These are phyloP conservation scores for Lentinula sp. DNA, from an alignment of 768 basidiomycete species.

Conservation along the genomic window DNA sequence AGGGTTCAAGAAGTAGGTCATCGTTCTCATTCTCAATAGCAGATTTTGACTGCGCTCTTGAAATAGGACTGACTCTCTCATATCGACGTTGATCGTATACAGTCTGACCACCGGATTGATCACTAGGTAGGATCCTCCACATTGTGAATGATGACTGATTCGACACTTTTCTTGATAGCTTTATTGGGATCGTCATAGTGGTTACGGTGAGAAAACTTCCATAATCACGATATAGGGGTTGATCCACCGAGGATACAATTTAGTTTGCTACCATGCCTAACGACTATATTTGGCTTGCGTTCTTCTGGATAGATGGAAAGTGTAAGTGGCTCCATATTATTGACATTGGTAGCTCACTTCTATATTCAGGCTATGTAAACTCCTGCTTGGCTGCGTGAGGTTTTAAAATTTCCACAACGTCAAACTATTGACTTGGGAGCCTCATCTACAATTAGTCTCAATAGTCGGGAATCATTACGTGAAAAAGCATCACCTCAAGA, in stretches of 20 bases:
- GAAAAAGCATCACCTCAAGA: conserved; percentile 28
- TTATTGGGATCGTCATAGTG: conserved; percentile 35
- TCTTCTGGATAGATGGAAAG: conserved; percentile 48
- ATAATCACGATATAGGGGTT: background rate
- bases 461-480: conserved; percentile 41
- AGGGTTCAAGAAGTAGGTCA: conserved; percentile 24
- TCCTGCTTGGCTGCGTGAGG: conserved; percentile 46
- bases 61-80: conserved; percentile 36
- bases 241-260: background rate
- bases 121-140: conserved; percentile 26
- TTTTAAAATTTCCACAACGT: background rate
- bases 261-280: conserved; percentile 42
- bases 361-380: conserved; percentile 40
- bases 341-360: background rate
- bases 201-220: conserved; percentile 25
- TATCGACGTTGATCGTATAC: conserved; percentile 36
- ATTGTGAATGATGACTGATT: background rate
- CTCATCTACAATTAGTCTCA: conserved; percentile 25
- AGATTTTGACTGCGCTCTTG: background rate
- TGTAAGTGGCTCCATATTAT: conserved; percentile 24
- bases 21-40: background rate
- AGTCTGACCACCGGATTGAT: conserved; percentile 39
- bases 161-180: conserved; percentile 16
- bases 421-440: background rate
- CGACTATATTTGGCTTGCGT: conserved; percentile 41